These are phyloP conservation scores for Elongisporangium anandrum DNA, from an alignment of 352 stramenopile species.

Conservation along the genomic window DNA sequence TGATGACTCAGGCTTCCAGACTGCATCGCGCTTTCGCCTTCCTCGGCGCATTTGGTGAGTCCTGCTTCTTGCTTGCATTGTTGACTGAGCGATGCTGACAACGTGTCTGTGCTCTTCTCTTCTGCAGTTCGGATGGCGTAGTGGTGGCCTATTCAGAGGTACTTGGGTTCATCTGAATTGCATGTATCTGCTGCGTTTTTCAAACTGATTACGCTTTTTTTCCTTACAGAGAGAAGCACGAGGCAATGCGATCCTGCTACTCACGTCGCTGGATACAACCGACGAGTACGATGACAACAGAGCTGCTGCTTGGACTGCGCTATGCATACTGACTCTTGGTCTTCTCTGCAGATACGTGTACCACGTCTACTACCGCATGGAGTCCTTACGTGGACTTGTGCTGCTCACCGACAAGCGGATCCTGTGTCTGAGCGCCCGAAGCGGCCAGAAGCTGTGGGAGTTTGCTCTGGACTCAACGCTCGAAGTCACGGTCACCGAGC, in stretches of 20 bases:
- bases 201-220: background rate
- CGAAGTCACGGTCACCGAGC: constrained; percentile 33
- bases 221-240: constrained; percentile 42
- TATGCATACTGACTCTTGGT: too few relatives aligned
- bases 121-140: constrained; percentile 60
- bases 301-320: background rate
- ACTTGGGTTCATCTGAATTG: background rate
- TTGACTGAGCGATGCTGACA: constrained; percentile 1
- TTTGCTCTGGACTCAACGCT: constrained; percentile 78
- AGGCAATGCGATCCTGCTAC: constrained; percentile 69
- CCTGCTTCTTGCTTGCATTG: constrained; percentile 1
- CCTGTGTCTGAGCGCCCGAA: constrained; percentile 68
- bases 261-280: constrained; percentile 69
- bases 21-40: constrained; percentile 59
- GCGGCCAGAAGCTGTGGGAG: constrained; percentile 78
- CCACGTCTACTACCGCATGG: constrained; percentile 74
- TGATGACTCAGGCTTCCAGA: constrained; percentile 36
- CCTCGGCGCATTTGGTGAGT: constrained; percentile 72
- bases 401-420: constrained; percentile 83
- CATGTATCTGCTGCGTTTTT: background rate
- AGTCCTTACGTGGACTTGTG: constrained; percentile 56
- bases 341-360: constrained; percentile 64
- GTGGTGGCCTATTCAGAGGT: constrained; percentile 78
- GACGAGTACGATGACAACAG: constrained; percentile 51
- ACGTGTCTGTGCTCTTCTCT: too few relatives aligned